Evolutionary conservation across 2,329 filamentous ascomycete genomes (phyloP), one percentile per base, ranked within the genome.

Genomic region (Hortaea werneckii): DNA sequence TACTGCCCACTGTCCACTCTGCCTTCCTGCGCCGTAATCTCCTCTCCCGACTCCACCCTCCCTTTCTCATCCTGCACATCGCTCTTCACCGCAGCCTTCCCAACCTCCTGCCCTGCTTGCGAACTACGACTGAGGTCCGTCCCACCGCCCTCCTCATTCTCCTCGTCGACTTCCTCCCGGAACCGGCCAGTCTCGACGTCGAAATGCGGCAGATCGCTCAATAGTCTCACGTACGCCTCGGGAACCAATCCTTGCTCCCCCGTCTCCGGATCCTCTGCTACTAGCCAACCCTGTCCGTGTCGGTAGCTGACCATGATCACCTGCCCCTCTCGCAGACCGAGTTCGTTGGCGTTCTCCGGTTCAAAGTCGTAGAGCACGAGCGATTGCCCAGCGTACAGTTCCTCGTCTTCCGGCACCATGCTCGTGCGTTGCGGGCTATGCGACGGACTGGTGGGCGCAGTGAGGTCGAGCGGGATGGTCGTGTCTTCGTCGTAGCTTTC

Each of bases 381-480:
- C 8, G 88, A 89, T 63, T 94, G 95, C 41, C 92, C 92, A 61
- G 95, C 89, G 79, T 95, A 95, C 65, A 96, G 88, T 67, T 96
- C 90, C 64, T 96, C 92, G 41, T 65, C 62, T 37, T 92, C 87
- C 4, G 80, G 85, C 79, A 61, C 56, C 43, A 61, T 54, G 41
- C 52, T 57, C 30, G 55, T 53, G 9, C 60, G 52, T 40, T 59
- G 55, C 1, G 57, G 58, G 37, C 42, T 37, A 20, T 39, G 49
- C 43, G 6, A 43, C 48, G 34, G 50, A 40, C 3, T 40, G 41
- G n/a, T 41, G 42, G 30, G 44, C 37, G 41, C 34, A 41, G 59
- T 58, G 9, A 53, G 47, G 42, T 63, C 60, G 7, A 63, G 55
- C 10, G 60, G 60, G 6, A 62, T 52, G 49, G 7, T 32, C 3